Evolutionary conservation across 108 stramenopile species (phyloP), one percentile per base, ranked within the genome.

Genomic region (Skeletonema marinoi): DNA sequence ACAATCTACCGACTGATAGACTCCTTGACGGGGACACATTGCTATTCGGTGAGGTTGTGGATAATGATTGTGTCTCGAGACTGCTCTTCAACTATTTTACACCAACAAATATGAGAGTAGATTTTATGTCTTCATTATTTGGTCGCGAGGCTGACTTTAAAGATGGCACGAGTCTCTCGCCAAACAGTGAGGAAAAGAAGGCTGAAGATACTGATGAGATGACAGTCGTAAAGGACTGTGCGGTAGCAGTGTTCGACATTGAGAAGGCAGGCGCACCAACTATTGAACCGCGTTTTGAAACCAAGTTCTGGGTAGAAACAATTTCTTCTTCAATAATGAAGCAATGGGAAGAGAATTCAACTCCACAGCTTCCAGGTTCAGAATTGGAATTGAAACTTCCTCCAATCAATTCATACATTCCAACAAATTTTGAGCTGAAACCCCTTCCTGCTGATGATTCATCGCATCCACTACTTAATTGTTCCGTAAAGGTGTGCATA

Each of bases 401-500:
- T 1, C 88, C 90, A 9, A 59, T 71, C 59, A 96, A 96, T 71
- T 80, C 88, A 36, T 96, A 88, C 62, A 70, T 96, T 59, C 93
- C 95, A 9, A 75, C 81, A 32, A 73, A 86, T 19, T 88, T 94
- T 69, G 85, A 84, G 17, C 65, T 96, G 12, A 92, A 90, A 54
- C 85, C 87, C 5, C 69, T 90, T 35, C 93, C 93, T 58, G 69
- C 77, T 9, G 80, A 90, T 69, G 95, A 93, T 75, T 70, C 80
- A 21, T 79, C 88, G 25, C 94, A 96, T 59, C 89, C 91, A 19
- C 60, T 96, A 30, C 77, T 95, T 21, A 88, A 90, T 56, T 86
- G 84, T 71, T 89, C 89, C 11, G 62, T 95, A n/a, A 93, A 95
- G 68, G 70, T 92, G n/a, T 91, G 90, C 41, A 68, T 89, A 17